A percentile compares a stretch with the other conserved stretches of the same genome.
These are phyloP conservation scores for Candida sanyaensis DNA, from an alignment of 1,139 yeast genomes.

Conservation along the genomic window DNA sequence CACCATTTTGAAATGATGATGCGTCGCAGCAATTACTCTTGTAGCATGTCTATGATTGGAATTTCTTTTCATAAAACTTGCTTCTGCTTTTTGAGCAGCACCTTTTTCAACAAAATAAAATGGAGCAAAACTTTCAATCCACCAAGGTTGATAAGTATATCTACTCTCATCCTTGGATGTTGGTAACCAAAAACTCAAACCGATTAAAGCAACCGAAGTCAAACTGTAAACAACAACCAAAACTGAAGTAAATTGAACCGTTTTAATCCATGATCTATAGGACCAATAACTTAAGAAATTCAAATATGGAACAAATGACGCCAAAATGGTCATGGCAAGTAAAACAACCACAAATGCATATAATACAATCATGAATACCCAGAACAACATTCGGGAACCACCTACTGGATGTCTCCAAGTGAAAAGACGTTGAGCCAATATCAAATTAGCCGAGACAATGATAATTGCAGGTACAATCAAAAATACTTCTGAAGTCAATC, in stretches of 20 bases:
- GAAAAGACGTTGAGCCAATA: conserved; percentile 44
- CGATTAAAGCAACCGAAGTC: conserved; percentile 37
- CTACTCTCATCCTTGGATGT: conserved; percentile 47
- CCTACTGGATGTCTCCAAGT: conserved; percentile 53
- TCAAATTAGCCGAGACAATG: conserved; percentile 38
- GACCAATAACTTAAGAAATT: conserved; percentile 26
- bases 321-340: conserved; percentile 33
- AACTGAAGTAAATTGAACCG: conserved; percentile 32
- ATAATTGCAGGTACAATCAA: conserved; percentile 35
- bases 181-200: conserved; percentile 41
- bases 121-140: conserved; percentile 47
- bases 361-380: conserved; percentile 33
- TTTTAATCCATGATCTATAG: conserved; percentile 26
- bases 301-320: conserved; percentile 38
- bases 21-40: conserved; percentile 47
- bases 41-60: conserved; percentile 46
- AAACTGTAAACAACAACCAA: conserved; percentile 36
- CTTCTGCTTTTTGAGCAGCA: conserved; percentile 43
- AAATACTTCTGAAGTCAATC: conserved; percentile 35
- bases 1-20: conserved; percentile 43
- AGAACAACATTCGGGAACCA: conserved; percentile 40
- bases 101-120: conserved; percentile 40
- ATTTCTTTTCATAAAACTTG: conserved; percentile 44
- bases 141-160: conserved; percentile 51
- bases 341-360: conserved; percentile 33